These are phyloP conservation scores for Mortierella sp. DNA, from an alignment of 371 early-diverging fungal species.

Conservation along the genomic window DNA sequence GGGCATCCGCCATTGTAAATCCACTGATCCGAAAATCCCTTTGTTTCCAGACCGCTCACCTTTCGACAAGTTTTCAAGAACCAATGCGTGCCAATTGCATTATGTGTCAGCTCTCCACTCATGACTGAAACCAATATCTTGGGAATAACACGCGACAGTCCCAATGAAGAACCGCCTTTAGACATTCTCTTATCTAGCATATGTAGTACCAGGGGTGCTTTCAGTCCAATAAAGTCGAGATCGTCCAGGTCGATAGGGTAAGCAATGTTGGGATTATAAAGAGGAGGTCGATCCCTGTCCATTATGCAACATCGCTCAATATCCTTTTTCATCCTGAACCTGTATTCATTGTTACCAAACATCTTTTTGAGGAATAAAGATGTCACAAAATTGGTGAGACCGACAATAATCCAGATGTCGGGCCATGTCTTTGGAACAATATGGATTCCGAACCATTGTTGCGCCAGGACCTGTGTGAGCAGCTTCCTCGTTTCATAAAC, in stretches of 20 bases:
- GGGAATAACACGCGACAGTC: constrained; percentile 85
- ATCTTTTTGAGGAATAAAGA: constrained; percentile 80
- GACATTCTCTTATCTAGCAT: constrained; percentile 95
- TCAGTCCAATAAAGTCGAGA: constrained; percentile 83
- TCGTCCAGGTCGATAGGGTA: constrained; percentile 79
- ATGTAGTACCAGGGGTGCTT: constrained; percentile 89
- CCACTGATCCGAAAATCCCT: constrained; percentile 94
- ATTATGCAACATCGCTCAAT: constrained; percentile 83
- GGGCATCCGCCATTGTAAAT: constrained; percentile 92
- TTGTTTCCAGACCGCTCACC: constrained; percentile 80
- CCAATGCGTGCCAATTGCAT: constrained; percentile 84
- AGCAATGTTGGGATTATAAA: constrained; percentile 77
- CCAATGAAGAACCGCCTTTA: constrained; percentile 82
- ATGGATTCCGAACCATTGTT: constrained; percentile 95
- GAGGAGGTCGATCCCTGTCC: constrained; percentile 89
- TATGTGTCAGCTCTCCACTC: constrained; percentile 83
- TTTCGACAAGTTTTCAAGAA: constrained; percentile 87
- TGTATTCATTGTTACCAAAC: constrained; percentile 91
- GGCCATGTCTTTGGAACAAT: constrained; percentile 84
- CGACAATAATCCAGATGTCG: constrained; percentile 91
- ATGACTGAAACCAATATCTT: constrained; percentile 83
- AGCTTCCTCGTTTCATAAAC: constrained; percentile 81
- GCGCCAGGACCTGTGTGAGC: constrained; percentile 80
- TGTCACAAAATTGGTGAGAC: constrained; percentile 82
- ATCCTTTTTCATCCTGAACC: constrained; percentile 87